phyloP scores from a whole-genome alignment of 1,139 yeast genomes.

The Pichia sp. region DNA sequence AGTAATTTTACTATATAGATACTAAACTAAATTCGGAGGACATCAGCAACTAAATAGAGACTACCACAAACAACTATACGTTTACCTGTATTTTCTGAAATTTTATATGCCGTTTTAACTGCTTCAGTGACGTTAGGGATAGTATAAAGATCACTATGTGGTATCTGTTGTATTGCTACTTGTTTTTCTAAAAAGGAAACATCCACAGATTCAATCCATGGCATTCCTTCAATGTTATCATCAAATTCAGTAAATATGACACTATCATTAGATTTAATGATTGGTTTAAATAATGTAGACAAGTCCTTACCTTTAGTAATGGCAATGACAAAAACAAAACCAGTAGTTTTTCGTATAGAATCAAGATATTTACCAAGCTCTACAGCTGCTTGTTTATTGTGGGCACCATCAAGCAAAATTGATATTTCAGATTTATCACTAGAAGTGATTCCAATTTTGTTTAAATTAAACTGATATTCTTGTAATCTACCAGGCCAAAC shows the following conservation, averaged over 20 bases:
- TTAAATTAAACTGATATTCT: slow-evolving; percentile 22
- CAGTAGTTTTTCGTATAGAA: slow-evolving; percentile 23
- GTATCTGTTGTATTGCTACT: slow-evolving; percentile 33
- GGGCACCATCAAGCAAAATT: slow-evolving; percentile 75
- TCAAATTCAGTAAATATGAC: slow-evolving; percentile 61
- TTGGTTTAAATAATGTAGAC: slow-evolving; percentile 42
- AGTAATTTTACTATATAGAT: not conserved
- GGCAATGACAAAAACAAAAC: slow-evolving; percentile 61
- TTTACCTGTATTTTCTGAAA: slow-evolving; percentile 11
- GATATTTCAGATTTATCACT: not conserved
- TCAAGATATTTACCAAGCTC: slow-evolving; percentile 49
- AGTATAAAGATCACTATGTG: slow-evolving; percentile 24
- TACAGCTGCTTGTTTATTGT: slow-evolving; percentile 75
- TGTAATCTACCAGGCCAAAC: slow-evolving; percentile 66
- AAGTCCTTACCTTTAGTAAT: slow-evolving; percentile 70
- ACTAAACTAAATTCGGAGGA: slow-evolving; percentile 35
- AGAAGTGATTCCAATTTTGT: not conserved
- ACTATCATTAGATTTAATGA: slow-evolving; percentile 46
- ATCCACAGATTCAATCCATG: slow-evolving; percentile 54
- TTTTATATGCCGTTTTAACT: slow-evolving; percentile 17
- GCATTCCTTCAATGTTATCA: slow-evolving; percentile 72
- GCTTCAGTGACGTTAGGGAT: slow-evolving; percentile 19
- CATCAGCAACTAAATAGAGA: slow-evolving; percentile 67
- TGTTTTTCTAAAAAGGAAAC: slow-evolving; percentile 1
- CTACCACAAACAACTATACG: slow-evolving; percentile 64